Conservation (phyloP, 2,329 filamentous ascomycete species). For the Ceratocystis cubensis region DNA sequence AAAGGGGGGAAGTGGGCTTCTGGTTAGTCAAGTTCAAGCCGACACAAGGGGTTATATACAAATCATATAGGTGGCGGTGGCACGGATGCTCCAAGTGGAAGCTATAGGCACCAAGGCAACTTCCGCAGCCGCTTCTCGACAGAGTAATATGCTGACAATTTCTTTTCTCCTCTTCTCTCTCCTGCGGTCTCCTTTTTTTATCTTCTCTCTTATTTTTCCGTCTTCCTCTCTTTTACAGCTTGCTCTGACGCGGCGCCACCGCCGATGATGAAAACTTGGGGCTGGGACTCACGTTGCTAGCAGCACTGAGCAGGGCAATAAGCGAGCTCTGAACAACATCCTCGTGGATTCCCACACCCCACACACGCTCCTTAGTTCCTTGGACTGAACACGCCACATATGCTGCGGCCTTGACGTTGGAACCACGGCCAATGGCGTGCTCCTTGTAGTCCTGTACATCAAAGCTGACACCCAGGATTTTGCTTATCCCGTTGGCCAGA, state of each 20-base stretch:
- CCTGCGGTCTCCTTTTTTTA: neutral
- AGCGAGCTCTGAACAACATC: slow-evolving; percentile 85
- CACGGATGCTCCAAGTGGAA: neutral
- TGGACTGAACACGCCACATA: slow-evolving; percentile 79
- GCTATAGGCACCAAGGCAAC: neutral
- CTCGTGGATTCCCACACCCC: slow-evolving; percentile 85
- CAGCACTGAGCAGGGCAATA: slow-evolving; percentile 72
- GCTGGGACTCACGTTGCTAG: slow-evolving; percentile 58
- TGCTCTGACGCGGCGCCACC: slow-evolving; percentile 14
- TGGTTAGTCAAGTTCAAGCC: neutral
- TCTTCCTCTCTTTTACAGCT: slow-evolving; percentile 23
- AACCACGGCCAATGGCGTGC: slow-evolving; percentile 72
- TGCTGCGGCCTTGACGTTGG: slow-evolving; percentile 81
- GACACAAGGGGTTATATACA: neutral
- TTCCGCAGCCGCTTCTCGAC: neutral
- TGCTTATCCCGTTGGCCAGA: slow-evolving; percentile 66
- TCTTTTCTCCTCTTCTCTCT: neutral
- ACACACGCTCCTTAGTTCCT: slow-evolving; percentile 58
- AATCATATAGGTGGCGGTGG: slow-evolving; percentile 3
- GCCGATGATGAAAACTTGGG: slow-evolving; percentile 18
- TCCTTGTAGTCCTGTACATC: slow-evolving; percentile 95
- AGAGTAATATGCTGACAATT: neutral
- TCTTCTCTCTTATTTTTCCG: neutral
- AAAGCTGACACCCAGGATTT: slow-evolving; percentile 62
- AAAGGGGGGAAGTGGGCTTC: neutral